Evolutionary conservation across 1,284 basidiomycete genomes (phyloP), one percentile per base, ranked within the genome.

Genomic region (Boletellus deceptivus): DNA sequence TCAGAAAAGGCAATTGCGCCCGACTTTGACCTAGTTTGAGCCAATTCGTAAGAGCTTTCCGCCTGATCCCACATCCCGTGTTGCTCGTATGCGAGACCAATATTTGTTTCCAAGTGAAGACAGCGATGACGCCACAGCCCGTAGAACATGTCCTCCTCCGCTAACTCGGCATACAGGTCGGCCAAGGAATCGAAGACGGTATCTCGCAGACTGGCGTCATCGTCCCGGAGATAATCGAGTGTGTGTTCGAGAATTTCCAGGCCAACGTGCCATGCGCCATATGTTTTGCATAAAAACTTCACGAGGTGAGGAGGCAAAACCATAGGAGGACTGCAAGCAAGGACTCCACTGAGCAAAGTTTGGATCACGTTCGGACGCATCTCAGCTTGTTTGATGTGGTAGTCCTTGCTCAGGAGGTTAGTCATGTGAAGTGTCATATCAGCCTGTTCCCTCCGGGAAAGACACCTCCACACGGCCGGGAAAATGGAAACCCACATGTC

Each of bases 61-160:
- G 97, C 94, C 64, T 96, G 89, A 33, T 91, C 89, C 95, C 96
- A 99, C 79, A 97, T 89, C 16, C 98, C 97, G 56, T 92, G 93
- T 70, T 99, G 97, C 73, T 99, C 98, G 62, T 90, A 94, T 5
- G 93, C 88, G 48, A 99, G 79, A 4, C 90, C 94, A 17, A 89
- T 83, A 58, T 98, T 98, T 4, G 95, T 98, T 63, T 99, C 97
- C 8, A 80, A 73, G 61, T 93, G 93, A 34, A 94, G 78, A 55
- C 86, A 90, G 20, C 96, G 88, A 49, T 91, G 83, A 29, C 97
- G 83, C 88, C 97, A 99, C 24, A 98, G 74, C 6, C 97, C 97
- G 68, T 99, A 97, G 71, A 98, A 98, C 73, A 98, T 82, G 70
- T 99, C 98, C 56, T 98, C 95, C 72, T 99, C 97, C 16, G 86